Conservation (phyloP, 169 alveolate genomes). For the Plasmodium chabaudi region DNA sequence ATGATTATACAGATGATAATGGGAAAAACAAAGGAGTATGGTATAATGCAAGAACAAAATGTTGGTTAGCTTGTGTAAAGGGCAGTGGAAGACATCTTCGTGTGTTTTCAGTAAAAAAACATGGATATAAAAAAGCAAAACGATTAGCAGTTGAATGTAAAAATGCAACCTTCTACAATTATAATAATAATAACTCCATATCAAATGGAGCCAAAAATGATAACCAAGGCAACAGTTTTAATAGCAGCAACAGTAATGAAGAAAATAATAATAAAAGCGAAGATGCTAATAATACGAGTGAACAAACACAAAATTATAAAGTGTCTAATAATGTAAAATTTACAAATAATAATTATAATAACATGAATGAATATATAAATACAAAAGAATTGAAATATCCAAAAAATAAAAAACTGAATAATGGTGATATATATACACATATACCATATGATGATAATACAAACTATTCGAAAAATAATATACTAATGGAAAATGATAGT, state of each 20-base stretch:
- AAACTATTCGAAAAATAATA: not conserved
- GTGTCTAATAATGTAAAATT: not conserved
- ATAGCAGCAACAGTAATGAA: not conserved
- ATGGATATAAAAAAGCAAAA: slow-evolving; percentile 60
- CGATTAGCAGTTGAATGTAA: slow-evolving; percentile 62
- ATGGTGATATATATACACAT: not conserved
- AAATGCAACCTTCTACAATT: slow-evolving; percentile 34
- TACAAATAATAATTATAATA: not conserved
- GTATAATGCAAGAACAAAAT: slow-evolving; percentile 71
- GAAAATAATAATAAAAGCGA: not conserved
- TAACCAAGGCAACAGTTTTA: not conserved
- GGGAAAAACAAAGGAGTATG: slow-evolving; percentile 61
- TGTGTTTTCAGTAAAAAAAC: slow-evolving; percentile 60
- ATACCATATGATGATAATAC: not conserved
- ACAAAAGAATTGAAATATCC: not conserved
- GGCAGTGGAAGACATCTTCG: slow-evolving; percentile 74
- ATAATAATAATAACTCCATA: not conserved
- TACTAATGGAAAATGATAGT: slow-evolving; percentile 6
- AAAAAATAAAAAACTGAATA: slow-evolving; percentile 5
- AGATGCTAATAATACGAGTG: not conserved
- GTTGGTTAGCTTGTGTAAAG: slow-evolving; percentile 72
- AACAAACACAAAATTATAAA: not conserved
- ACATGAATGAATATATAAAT: not conserved
- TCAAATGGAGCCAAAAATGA: not conserved
- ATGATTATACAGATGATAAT: slow-evolving; percentile 41